Percentiles rank a stretch among this genome's conserved stretches.
Evolutionary conservation across 2,329 filamentous ascomycete species (phyloP).

Genomic region (Ophiocordyceps camponoti-leonardi): DNA sequence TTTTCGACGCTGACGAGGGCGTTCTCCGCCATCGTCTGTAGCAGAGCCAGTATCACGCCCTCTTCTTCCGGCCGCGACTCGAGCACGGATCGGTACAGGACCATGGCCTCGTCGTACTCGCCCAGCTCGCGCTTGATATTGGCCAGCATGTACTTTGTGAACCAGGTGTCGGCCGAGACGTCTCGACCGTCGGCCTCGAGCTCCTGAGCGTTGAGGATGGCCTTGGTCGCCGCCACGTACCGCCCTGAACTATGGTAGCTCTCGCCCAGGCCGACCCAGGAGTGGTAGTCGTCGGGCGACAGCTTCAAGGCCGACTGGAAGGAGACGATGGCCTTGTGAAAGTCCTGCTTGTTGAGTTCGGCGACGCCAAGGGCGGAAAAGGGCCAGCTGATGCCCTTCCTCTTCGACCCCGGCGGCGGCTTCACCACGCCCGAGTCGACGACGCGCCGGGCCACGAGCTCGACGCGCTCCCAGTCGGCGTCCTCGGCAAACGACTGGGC

Average conservation of each 20-base stretch:
- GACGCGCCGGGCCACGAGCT: conserved; percentile 76
- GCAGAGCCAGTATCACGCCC: conserved; percentile 70
- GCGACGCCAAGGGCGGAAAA: conserved; percentile 87
- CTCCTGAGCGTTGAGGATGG: conserved; percentile 69
- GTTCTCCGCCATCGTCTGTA: conserved; percentile 77
- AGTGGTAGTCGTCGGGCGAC: conserved; percentile 76
- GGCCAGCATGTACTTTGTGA: conserved; percentile 89
- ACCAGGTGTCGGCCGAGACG: conserved; percentile 61
- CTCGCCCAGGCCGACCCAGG: conserved; percentile 92
- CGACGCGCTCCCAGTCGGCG: conserved; percentile 91
- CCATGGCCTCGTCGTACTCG: conserved; percentile 71
- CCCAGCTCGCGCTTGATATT: conserved; percentile 88
- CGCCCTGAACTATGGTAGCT: conserved; percentile 89
- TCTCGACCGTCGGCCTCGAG: conserved; percentile 43
- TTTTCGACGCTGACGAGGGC: conserved; percentile 62
- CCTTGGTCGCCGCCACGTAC: conserved; percentile 85
- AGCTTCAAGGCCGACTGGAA: conserved; percentile 83
- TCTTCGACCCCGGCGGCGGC: conserved; percentile 81
- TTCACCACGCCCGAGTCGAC: conserved; percentile 89
- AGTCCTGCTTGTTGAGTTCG: conserved; percentile 87
- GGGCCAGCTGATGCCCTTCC: conserved; percentile 88
- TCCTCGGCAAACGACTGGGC: conserved; percentile 76
- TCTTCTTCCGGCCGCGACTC: conserved; percentile 53
- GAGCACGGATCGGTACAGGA: conserved; percentile 60
- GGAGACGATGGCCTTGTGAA: conserved; percentile 71